Conservation (phyloP, 1,284 basidiomycete genomes). For the Hymenochaete sp. region DNA sequence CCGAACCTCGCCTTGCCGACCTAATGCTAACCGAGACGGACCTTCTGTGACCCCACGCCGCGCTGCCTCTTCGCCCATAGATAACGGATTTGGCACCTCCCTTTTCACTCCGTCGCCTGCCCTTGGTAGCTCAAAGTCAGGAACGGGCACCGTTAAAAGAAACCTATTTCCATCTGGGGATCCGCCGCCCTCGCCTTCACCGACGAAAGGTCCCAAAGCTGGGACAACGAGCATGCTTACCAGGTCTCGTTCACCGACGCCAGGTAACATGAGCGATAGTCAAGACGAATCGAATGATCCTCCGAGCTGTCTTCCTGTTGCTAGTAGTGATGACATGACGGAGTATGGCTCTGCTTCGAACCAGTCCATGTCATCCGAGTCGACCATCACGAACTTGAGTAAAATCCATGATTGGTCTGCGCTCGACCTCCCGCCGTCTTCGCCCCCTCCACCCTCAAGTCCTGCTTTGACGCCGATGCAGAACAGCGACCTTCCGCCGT, state of each 20-base stretch:
- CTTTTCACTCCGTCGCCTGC: slow-evolving; percentile 16
- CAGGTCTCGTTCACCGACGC: neutral
- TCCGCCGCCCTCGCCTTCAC: slow-evolving; percentile 14
- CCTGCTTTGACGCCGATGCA: slow-evolving; percentile 10
- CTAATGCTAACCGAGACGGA: slow-evolving; percentile 3
- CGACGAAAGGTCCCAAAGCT: slow-evolving; percentile 3
- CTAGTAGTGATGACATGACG: slow-evolving; percentile 13
- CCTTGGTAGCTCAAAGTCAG: slow-evolving; percentile 1
- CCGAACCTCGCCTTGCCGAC: slow-evolving; percentile 14
- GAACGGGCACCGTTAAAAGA: neutral
- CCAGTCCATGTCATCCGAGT: slow-evolving; percentile 9
- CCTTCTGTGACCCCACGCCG: slow-evolving; percentile 6
- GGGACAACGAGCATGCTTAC: neutral
- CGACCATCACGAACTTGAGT: slow-evolving; percentile 9
- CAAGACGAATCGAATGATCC: slow-evolving; percentile 1
- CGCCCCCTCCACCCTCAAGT: slow-evolving; percentile 15
- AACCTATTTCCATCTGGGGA: slow-evolving; percentile 7
- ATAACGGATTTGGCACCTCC: too few species aligned
- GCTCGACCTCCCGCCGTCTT: slow-evolving; percentile 16
- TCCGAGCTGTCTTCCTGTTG: slow-evolving; percentile 14
- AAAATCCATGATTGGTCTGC: slow-evolving; percentile 16
- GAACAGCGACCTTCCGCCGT: slow-evolving; percentile 10
- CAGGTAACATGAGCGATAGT: neutral
- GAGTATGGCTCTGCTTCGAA: neutral
- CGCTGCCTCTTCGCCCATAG: neutral